Percentiles rank a stretch among this genome's conserved stretches.
phyloP scores from a whole-genome alignment of 148 eudicot genomes.

The Persicaria maculosa region DNA sequence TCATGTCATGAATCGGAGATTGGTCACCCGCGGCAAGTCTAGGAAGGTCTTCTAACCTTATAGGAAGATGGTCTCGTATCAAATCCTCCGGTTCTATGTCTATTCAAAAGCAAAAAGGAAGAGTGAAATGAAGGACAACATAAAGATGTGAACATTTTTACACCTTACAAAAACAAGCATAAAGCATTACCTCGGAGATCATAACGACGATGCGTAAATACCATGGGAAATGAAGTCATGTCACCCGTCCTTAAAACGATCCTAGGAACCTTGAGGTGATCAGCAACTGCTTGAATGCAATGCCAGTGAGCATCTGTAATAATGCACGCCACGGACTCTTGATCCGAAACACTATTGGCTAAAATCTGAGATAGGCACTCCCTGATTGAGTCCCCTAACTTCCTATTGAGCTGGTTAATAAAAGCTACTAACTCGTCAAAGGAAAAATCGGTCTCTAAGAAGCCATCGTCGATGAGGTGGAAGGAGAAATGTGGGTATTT shows the following conservation, averaged over 20 bases:
- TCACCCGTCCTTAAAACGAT: constrained; percentile 45
- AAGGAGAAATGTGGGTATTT: constrained; percentile 32
- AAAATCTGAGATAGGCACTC: constrained; percentile 25
- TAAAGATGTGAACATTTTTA: too few relatives aligned
- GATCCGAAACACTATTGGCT: background rate
- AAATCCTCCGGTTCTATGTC: background rate
- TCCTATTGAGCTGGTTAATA: constrained; percentile 22
- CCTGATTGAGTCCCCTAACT: constrained; percentile 26
- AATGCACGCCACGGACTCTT: constrained; percentile 38
- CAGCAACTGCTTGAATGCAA: constrained; percentile 41
- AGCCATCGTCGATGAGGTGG: constrained; percentile 27
- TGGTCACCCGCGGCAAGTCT: constrained; percentile 11
- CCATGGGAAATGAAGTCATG: background rate
- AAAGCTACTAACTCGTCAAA: constrained; percentile 14
- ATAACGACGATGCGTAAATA: background rate
- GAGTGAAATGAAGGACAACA: background rate
- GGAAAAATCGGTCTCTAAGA: constrained; percentile 15
- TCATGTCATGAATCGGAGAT: constrained; percentile 12
- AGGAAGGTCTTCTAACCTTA: constrained; percentile 15
- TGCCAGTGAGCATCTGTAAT: constrained; percentile 43
- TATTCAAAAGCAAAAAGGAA: background rate
- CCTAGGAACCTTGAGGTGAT: constrained; percentile 38
- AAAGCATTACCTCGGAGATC: background rate
- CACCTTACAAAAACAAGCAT: background rate
- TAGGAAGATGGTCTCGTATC: background rate